Evolutionary conservation across 1,284 basidiomycete species (phyloP), one percentile per base, ranked within the genome.

Genomic region (Ustilago esculenta): DNA sequence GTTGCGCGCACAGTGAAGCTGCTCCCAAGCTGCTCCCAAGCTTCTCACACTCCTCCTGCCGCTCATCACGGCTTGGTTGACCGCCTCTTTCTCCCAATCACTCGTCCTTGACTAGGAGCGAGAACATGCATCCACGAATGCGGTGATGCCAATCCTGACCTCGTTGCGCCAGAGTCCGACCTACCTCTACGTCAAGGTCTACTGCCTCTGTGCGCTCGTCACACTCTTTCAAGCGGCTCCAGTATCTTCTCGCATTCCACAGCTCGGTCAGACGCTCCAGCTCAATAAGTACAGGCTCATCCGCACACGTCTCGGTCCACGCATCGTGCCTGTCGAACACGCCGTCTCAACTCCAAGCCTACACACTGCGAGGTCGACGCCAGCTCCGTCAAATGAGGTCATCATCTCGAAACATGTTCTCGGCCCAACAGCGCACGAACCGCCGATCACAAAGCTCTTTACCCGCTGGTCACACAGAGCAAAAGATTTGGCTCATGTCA

Each of bases 181-280:
- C 42, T 80, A 79, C 29, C 71, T 80, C 33, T 79, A 78, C 52
- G 23, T 77, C 32, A 80, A 80, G 65, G 72, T 73, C 33, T 80
- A 79, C 51, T 54, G 72, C 24, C 65, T 80, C 18, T 73, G 70
- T 51, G 55, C 73, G 27, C 66, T 79, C 32, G 79, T 80, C 21
- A 73, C 79, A 6, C 57, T 79, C 20, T 79, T 78, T 23, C 68
- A 73, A 17, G 72, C 75, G 7, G 61, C 71, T 9, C 79, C 79
- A 1, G 56, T 79, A 5, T 74, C 79, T 3, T 73, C 71, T 36
- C 69, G 73, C 8, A 65, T 80, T 25, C 63, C 63, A 4, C 50
- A 58, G 30, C 47, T 63, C 5, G 65, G 65, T 10, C 63, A 52
- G 29, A 50, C 41, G 0, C 55, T 65, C 12, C 67, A 61, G 42